phyloP scores from a whole-genome alignment of 192 early-diverging fungal species.

The Pilaira anomala region DNA sequence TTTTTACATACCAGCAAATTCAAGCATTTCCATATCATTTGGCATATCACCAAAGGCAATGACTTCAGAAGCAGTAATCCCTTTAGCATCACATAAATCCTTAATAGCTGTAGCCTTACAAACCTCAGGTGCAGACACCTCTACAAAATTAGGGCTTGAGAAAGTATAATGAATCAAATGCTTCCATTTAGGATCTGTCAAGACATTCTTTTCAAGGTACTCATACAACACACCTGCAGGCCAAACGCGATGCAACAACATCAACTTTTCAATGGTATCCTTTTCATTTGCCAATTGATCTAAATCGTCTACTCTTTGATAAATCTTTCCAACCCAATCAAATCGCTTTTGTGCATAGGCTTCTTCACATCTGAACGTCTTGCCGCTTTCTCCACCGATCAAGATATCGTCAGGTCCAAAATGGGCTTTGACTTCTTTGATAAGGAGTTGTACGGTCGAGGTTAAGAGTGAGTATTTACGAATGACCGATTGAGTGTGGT shows the following conservation, averaged over 20 bases:
- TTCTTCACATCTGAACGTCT: slow-evolving; percentile 24
- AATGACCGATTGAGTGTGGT: not conserved
- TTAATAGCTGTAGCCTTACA: slow-evolving; percentile 42
- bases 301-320: slow-evolving; percentile 17
- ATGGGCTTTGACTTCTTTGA: slow-evolving; percentile 8
- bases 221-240: slow-evolving; percentile 11
- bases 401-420: slow-evolving; percentile 17
- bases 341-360: slow-evolving; percentile 14
- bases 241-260: slow-evolving; percentile 19
- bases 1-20: slow-evolving; percentile 42
- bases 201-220: slow-evolving; percentile 12
- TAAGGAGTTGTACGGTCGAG: slow-evolving; percentile 3
- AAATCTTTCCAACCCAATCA: slow-evolving; percentile 2
- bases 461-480: slow-evolving; percentile 25
- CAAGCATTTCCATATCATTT: slow-evolving; percentile 50
- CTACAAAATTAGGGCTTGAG: slow-evolving; percentile 39
- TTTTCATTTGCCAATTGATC: slow-evolving; percentile 6
- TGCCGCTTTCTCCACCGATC: slow-evolving; percentile 29
- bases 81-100: slow-evolving; percentile 29
- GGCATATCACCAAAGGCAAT: slow-evolving; percentile 52
- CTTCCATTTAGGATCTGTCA: slow-evolving; percentile 21
- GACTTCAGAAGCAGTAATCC: slow-evolving; percentile 20
- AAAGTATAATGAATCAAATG: slow-evolving; percentile 24
- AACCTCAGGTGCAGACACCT: slow-evolving; percentile 44
- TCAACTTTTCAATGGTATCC: slow-evolving; percentile 26